A percentile compares a stretch with the other conserved stretches of the same genome.
phyloP scores from a whole-genome alignment of 129 eudicot species.

The Mikania micrantha region DNA sequence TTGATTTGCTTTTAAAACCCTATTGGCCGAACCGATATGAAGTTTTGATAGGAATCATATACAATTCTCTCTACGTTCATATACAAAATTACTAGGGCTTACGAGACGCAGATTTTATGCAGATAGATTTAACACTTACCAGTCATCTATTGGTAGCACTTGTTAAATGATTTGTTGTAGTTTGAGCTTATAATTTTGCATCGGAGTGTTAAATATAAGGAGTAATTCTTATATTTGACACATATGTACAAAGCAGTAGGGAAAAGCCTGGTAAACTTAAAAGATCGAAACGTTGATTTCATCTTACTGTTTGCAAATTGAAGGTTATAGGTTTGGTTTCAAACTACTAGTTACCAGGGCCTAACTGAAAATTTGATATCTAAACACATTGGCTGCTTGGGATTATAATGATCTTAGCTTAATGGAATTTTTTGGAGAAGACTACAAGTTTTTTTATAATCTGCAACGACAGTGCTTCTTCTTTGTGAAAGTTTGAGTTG shows the following conservation, averaged over 20 bases:
- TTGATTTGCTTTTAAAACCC: slow-evolving; percentile 9
- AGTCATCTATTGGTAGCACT: background rate
- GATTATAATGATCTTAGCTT: background rate
- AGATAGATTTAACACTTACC: background rate
- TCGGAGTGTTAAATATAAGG: background rate
- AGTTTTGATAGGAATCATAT: background rate
- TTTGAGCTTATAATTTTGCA: background rate
- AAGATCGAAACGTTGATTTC: background rate
- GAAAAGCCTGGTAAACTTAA: background rate
- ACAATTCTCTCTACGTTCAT: background rate
- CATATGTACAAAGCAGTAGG: background rate
- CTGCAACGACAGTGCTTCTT: background rate
- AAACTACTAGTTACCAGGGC: too few relatives aligned
- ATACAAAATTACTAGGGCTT: background rate
- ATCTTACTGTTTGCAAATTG: background rate
- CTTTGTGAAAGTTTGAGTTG: background rate
- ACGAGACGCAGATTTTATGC: background rate
- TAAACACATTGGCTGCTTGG: too few relatives aligned
- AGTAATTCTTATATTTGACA: background rate
- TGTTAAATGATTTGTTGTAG: background rate
- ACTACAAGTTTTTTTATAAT: background rate
- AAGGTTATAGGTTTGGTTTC: background rate
- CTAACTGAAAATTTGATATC: too few relatives aligned
- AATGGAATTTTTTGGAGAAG: background rate
- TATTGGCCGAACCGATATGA: background rate